Evolutionary conservation across 176 grass and related monocot species (phyloP), one percentile per base, ranked within the genome.

Genomic region (Bolboschoenus planiculmis): DNA sequence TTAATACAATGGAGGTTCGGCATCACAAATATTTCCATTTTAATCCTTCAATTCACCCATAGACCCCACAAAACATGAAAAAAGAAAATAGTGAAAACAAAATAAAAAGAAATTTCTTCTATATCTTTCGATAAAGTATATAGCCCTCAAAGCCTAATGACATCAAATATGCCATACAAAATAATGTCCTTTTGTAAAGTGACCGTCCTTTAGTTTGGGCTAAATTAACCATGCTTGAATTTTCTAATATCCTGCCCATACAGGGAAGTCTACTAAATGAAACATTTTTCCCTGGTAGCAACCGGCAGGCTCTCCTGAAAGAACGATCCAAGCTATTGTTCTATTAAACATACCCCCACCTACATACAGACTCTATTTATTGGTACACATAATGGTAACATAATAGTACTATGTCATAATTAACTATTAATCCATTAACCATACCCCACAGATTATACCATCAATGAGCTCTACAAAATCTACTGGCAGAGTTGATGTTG

Each of bases 371-470:
- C 1, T 21, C 11, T 46, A 72, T 37, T 4, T 72, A 26, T 14
- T 39, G 2, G 18, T 67, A 37, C 21, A 61, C 58, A 15, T 5
- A 55, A 83, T 86, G 10, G 87, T 77, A 89, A 86, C 15, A 73
- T 53, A 71, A n/a, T 72, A 68, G 78, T 39, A 42, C 29, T 84
- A 21, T 8, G 18, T 55, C 16, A 62, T 81, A 56, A 72, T 51
- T 72, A 82, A 86, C 39, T 58, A 78, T 24, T 35, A 79, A 15
- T 43, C 79, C 75, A 85, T 64, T 75, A 85, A 75, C 9, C 68
- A 57, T 85, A 84, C 79, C 84, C 73, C 46, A 42, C 76, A 89
- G 40, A 85, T 79, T 86, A 86, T 78, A 44, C 58, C 79, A 85
- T 65, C 74, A 79, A 30, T 57, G 70, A 84, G 37, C 33, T 44